Conservation (phyloP, 106 monocot genomes). For the Hemerocallis citrina region DNA sequence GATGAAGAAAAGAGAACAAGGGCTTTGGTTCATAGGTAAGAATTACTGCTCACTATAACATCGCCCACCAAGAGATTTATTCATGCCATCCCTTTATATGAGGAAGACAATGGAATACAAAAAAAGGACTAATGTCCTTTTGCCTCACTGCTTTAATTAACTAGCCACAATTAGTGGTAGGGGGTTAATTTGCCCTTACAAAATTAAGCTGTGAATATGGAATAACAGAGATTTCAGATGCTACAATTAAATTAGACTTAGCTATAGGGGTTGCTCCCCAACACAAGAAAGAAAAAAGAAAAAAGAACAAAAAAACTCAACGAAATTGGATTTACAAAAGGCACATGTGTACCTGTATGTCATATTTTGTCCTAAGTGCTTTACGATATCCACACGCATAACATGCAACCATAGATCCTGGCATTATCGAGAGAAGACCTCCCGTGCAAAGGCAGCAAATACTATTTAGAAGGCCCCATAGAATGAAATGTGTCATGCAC, state of each 20-base stretch:
- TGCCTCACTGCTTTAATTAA: too few relatives aligned
- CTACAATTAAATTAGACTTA: neutral
- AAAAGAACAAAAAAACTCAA: too few relatives aligned
- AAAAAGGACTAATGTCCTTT: too few relatives aligned
- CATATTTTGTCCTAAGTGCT: constrained; percentile 57
- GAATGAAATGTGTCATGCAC: constrained; percentile 74
- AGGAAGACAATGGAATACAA: too few relatives aligned
- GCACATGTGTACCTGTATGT: constrained; percentile 42
- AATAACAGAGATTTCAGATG: neutral
- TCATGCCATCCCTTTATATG: too few relatives aligned
- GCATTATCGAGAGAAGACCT: constrained; percentile 48
- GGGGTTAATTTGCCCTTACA: too few relatives aligned
- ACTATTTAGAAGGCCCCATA: constrained; percentile 70
- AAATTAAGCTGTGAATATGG: constrained; percentile 1
- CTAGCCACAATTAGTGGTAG: too few relatives aligned
- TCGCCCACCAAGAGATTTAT: too few relatives aligned
- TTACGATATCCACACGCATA: constrained; percentile 77
- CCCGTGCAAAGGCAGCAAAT: constrained; percentile 70
- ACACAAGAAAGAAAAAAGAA: neutral
- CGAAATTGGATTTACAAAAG: neutral
- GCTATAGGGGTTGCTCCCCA: too few relatives aligned
- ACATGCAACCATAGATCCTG: constrained; percentile 75
- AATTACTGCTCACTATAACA: too few relatives aligned
- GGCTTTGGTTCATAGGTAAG: too few relatives aligned
- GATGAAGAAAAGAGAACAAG: too few relatives aligned